These are phyloP conservation scores for Plantago ovata DNA, from an alignment of 257 asterid genomes.

Conservation along the genomic window DNA sequence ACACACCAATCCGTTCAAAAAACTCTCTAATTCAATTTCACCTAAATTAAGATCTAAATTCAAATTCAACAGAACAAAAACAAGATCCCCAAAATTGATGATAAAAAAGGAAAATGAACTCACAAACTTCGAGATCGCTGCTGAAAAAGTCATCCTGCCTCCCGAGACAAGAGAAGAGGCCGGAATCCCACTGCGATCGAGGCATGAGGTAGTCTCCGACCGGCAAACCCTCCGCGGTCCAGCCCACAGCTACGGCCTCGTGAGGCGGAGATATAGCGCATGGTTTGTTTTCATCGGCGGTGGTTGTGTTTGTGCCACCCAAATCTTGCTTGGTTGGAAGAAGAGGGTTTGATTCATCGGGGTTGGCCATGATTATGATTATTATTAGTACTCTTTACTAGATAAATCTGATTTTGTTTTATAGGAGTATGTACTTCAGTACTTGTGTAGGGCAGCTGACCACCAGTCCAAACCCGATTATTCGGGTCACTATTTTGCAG, in stretches of 20 bases:
- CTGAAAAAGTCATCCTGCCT: constrained; percentile 52
- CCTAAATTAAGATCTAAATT: constrained; percentile 3
- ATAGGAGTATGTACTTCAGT: too few relatives aligned
- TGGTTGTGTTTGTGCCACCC: constrained; percentile 19
- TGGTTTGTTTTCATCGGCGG: constrained; percentile 26
- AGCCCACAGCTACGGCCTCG: constrained; percentile 41
- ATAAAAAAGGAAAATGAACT: constrained; percentile 18
- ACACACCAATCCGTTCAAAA: too few relatives aligned
- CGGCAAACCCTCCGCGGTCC: constrained; percentile 83
- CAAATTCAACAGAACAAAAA: constrained; percentile 12
- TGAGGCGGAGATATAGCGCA: constrained; percentile 26
- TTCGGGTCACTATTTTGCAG: too few relatives aligned
- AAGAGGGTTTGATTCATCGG: constrained; percentile 67
- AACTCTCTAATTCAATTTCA: too few relatives aligned
- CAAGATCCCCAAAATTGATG: background rate
- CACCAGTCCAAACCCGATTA: too few relatives aligned
- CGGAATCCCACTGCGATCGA: constrained; percentile 47
- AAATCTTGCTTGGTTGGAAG: constrained; percentile 30
- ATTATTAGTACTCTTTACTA: too few relatives aligned
- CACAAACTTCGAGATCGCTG: constrained; percentile 69
- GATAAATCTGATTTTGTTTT: too few relatives aligned
- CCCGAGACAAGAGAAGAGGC: constrained; percentile 55
- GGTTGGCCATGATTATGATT: constrained; percentile 39
- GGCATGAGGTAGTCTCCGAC: constrained; percentile 37
- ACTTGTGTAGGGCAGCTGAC: too few relatives aligned